Evolutionary conservation across 352 stramenopile species (phyloP).

Genomic region (Pythium phragmitis): DNA sequence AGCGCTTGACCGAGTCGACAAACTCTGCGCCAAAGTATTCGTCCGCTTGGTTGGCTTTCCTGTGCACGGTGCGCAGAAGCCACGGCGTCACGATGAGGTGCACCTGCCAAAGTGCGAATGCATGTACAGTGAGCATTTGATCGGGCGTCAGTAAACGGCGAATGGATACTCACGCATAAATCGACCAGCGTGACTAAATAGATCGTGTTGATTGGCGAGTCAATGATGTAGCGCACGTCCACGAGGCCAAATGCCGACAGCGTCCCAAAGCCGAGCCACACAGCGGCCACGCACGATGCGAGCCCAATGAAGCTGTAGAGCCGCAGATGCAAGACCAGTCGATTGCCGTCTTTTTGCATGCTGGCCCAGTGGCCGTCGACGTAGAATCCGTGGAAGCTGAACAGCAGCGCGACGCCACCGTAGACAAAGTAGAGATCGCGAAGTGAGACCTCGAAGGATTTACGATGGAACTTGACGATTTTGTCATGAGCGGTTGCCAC

Average conservation of each 20-base stretch:
- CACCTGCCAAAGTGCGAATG: constrained; percentile 28
- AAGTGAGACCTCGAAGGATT: constrained; percentile 35
- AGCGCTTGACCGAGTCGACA: constrained; percentile 41
- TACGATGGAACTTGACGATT: constrained; percentile 46
- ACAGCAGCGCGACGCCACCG: constrained; percentile 38
- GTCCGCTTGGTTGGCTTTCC: constrained; percentile 64
- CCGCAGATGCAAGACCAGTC: constrained; percentile 66
- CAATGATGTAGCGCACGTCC: constrained; percentile 52
- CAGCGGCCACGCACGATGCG: constrained; percentile 42
- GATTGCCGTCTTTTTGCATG: constrained; percentile 60
- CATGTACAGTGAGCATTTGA: too few relatives aligned
- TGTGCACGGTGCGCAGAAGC: constrained; percentile 65
- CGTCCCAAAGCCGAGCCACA: constrained; percentile 61
- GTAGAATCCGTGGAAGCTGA: constrained; percentile 70
- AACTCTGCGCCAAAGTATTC: constrained; percentile 73
- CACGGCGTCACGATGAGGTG: constrained; percentile 59
- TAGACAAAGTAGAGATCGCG: constrained; percentile 74
- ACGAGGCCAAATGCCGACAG: constrained; percentile 64
- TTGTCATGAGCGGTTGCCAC: constrained; percentile 44
- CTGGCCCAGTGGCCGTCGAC: constrained; percentile 59
- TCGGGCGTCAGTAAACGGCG: neutral
- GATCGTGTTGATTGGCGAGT: constrained; percentile 54
- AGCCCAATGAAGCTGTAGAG: constrained; percentile 61
- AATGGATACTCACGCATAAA: constrained; percentile 40
- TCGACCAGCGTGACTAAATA: constrained; percentile 62